Base-by-base conservation (phyloP, 2,329 filamentous ascomycete species). In the Colletotrichum gloeosporioides region DNA sequence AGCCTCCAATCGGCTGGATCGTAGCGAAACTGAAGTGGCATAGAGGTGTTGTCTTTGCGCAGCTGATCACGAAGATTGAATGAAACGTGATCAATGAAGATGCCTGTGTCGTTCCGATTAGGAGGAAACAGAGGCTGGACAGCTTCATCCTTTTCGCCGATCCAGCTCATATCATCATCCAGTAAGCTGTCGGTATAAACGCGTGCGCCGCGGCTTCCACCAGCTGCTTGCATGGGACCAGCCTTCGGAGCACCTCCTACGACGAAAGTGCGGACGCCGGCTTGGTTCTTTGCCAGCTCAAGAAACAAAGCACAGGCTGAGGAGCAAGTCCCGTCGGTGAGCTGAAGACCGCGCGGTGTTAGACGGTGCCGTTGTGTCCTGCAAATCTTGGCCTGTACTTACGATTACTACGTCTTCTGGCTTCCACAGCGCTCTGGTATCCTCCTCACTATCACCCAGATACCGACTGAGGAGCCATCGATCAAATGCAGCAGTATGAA, bases 261-360 rank as follows among this genome's bases (percentile, higher is more conserved):
- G 2, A 87, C 87, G 64, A 93, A 86, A 53, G 89, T 90, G 76
- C 89, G 89, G 3, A 93, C 89, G 18, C 89, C 88, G 39, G 85
- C 86, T 71, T 87, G 85, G 77, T 85, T 83, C 8, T 87, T 86
- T 85, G 93, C 88, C 29, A 92, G 85, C 62, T 91, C 88, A 16
- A 86, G 85, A 80, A 93, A 91, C 55, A 91, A 83, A 32, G 90
- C 88, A 80, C 92, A 93, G 4, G 92, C 91, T 0, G 90, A 92
- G 10, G 86, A 88, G 80, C 92, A 93, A 73, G 86, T 85, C 18
- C 92, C 92, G 78, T 92, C 90, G 9, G 87, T 87, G 68, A 91
- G 82, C 72, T 69, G 9, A 2, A 25, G 3, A 6, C 3, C 10
- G 10, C 15, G 1, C 1, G 2, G 0, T 68, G 10, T 73, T n/a